phyloP scores from a whole-genome alignment of 371 early-diverging fungal genomes.

The Sporodiniella umbellata region DNA sequence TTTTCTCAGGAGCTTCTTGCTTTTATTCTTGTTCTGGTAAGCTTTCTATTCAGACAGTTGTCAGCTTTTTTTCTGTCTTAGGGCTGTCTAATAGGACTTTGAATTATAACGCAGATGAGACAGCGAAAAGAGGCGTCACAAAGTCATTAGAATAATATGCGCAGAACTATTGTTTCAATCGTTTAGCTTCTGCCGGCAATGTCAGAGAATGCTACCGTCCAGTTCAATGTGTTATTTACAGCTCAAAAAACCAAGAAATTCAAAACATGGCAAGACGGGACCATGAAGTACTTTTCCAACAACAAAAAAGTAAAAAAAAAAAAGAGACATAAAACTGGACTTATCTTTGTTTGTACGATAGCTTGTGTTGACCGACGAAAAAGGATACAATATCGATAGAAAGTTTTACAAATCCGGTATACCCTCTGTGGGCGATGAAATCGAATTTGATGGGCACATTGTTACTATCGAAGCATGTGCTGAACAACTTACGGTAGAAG shows the following conservation, averaged over 20 bases:
- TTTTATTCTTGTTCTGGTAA: too few relatives aligned
- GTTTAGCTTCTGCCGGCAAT: neutral
- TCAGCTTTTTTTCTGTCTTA: too few relatives aligned
- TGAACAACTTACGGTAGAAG: neutral
- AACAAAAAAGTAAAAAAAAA: slow-evolving; percentile 36
- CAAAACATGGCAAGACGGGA: slow-evolving; percentile 66
- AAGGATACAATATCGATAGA: slow-evolving; percentile 49
- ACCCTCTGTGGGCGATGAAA: slow-evolving; percentile 50
- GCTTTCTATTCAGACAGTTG: too few relatives aligned
- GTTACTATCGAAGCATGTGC: slow-evolving; percentile 46
- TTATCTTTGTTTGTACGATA: slow-evolving; percentile 5
- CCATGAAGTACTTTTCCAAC: slow-evolving; percentile 38
- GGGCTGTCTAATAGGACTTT: too few relatives aligned
- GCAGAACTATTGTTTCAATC: neutral
- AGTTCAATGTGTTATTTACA: slow-evolving; percentile 47
- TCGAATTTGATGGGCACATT: slow-evolving; percentile 61
- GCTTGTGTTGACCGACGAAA: slow-evolving; percentile 45
- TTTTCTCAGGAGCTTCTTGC: too few relatives aligned
- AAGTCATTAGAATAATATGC: neutral
- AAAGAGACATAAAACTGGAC: neutral
- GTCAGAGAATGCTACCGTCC: slow-evolving; percentile 28
- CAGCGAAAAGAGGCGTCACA: neutral
- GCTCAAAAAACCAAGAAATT: slow-evolving; percentile 58
- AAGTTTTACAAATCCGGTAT: slow-evolving; percentile 41
- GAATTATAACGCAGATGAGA: too few relatives aligned